Evolutionary conservation across 805 yeast genomes (phyloP), one percentile per base, ranked within the genome.

Genomic region (Ogataea pignaliae): DNA sequence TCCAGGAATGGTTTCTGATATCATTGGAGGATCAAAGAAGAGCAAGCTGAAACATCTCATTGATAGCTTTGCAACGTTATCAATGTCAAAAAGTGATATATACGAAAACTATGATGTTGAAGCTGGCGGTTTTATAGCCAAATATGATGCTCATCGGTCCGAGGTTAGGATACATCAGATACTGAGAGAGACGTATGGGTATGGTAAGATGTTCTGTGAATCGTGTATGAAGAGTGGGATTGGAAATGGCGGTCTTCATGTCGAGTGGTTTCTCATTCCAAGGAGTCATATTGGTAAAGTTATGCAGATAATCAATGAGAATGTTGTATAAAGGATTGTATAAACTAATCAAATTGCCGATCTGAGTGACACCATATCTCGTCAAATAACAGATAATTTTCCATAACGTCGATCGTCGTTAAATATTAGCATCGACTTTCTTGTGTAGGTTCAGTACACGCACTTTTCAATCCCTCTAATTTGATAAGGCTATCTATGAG

Each of bases 231-330:
- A 39, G 12, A 41, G 30, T 37, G 38, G 33, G 14, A 39, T 26
- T 17, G 45, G 32, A 16, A 29, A 16, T 0, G 10, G 32, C 9
- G 61, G 60, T 3, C 53, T 55, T 11, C 84, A 78, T 54, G 65
- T 65, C 13, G 84, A 78, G 53, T 78, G 83, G 83, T 78, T 78
- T 47, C 56, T 76, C n/a, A 56, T 78, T 1, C 81, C 81, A 0
- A 68, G 75, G 45, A 55, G 50, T 26, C 69, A 70, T 8, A 37
- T 76, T 8, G 40, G 48, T 10, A 29, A 37, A 10, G 65, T 75
- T 2, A 68, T 65, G 51, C 45, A 47, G 10, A 26, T 63, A 1
- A 65, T 74, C 10, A 72, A 73, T 44, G 39, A 46, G 10, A 51
- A 29, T 18, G 43, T 53, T 17, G 29, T 35, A 14, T 39, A n/a